Evolutionary conservation across 768 basidiomycete genomes (phyloP), one percentile per base, ranked within the genome.

Genomic region (Suillus paluster): DNA sequence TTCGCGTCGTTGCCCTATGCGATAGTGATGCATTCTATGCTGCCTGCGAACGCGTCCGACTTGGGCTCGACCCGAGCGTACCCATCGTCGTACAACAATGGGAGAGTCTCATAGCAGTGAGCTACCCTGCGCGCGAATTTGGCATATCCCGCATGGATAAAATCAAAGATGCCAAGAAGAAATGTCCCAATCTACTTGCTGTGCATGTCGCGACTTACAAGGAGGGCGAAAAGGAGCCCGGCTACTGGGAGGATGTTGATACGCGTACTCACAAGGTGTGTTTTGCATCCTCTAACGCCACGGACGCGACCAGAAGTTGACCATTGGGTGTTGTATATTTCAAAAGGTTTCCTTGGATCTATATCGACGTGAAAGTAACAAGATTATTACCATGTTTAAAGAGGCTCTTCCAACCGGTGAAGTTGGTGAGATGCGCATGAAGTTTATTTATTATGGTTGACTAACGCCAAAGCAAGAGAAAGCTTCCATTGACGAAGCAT

Each of bases 401-500:
- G 90, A 94, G 56, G 78, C 86, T 62, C 79, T 95, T 41, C 89
- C 92, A 1, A 83, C 78, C 5, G 92, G 89, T 23, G 94, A 97
- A 79, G 83, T 97, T 58, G 95, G 95, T 94, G 65, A 68, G 81
- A 38, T 54, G 25, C 27, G 34, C 21, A 42, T 11, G 5, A 53
- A 34, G 21, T 45, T 27, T 52, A 23, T 38, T 34, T 50, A 4
- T 12, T 8, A 60, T 64, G 27, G 39, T 48, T 61, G 39, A 56
- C 58, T 45, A 42, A 11, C 30, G 9, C 42, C 6, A 27, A 42
- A 46, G 34, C 53, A 72, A 95, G 97, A 99, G 77, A 97, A 96
- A 73, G 97, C 97, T 25, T 97, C 94, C 0, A 97, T 99, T 39
- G 97, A 99, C 69, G 97, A 99, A 71, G 95, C 94, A 0, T 99